Conservation (phyloP, 495 filamentous ascomycete genomes). For the Jackrogersella multiformis region DNA sequence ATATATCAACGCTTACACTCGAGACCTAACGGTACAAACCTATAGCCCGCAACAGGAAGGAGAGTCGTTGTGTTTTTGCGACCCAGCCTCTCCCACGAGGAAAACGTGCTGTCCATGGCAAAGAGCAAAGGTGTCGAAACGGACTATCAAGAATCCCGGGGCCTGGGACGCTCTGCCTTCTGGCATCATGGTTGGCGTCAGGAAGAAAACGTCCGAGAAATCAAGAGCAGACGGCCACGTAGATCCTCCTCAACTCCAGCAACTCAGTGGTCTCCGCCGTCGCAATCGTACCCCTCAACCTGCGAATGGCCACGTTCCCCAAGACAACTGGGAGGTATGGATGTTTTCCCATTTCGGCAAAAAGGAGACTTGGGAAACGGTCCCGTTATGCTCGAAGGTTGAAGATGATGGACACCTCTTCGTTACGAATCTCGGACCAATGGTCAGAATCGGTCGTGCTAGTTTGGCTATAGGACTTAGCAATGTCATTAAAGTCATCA, state of each 20-base stretch:
- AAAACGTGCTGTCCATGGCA: constrained; percentile 54
- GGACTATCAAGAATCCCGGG: constrained; percentile 58
- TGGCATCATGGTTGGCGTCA: constrained; percentile 60
- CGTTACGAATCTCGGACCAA: constrained; percentile 67
- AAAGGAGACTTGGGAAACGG: constrained; percentile 50
- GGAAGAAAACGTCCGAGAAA: constrained; percentile 36
- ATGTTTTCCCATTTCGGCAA: constrained; percentile 60
- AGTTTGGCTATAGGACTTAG: constrained; percentile 73
- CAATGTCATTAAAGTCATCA: constrained; percentile 72
- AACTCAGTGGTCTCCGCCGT: constrained; percentile 37
- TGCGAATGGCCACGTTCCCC: constrained; percentile 20
- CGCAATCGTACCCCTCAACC: constrained; percentile 28
- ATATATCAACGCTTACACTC: constrained; percentile 62
- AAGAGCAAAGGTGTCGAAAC: constrained; percentile 49
- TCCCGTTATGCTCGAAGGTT: constrained; percentile 46
- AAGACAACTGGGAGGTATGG: constrained; percentile 73
- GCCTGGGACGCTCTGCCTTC: constrained; percentile 57
- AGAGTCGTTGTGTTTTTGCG: constrained; percentile 54
- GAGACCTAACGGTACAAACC: constrained; percentile 64
- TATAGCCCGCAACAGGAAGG: constrained; percentile 60
- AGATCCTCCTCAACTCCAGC: constrained; percentile 9
- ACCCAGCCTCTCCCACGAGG: constrained; percentile 44
- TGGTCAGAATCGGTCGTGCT: constrained; percentile 63
- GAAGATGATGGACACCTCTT: constrained; percentile 60
- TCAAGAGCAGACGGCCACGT: constrained; percentile 13